Base-by-base conservation (phyloP, 1,284 basidiomycete species). In the Cutaneotrichosporon daszewskae region DNA sequence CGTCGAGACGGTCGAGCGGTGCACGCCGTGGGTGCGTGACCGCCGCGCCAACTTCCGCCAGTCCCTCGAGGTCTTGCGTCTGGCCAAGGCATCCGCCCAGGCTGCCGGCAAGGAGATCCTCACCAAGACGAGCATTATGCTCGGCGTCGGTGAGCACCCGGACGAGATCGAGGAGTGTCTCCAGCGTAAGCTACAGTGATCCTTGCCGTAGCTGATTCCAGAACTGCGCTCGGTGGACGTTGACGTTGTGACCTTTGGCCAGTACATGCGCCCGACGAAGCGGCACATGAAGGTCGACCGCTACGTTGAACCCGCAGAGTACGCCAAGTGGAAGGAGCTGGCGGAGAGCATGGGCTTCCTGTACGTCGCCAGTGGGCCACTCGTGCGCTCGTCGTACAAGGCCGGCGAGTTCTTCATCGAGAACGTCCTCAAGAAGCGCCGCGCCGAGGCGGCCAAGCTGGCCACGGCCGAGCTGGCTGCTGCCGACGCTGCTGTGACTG, bases 181-280 rank as follows among this genome's bases (percentile, higher is more conserved):
- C 5, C 78, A 79, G 75, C 86, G 91, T 88, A 49, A 58, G 76
- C 62, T 19, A n/a, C 3, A 25, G n/a, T 13, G 33, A 27, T 6
- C 16, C 4, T 13, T 11, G 1, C 16, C 14, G 7, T n/a, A 25
- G 20, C 44, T 45, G 19, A 38, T n/a, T 45, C 14, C 64, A 89
- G 94, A 94, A 56, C 78, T 98, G 4, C 83, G 94, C 32, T 84
- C 83, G 53, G 76, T 81, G 28, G 78, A 90, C 51, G 94, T 98
- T 26, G 92, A 98, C 64, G 94, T 99, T 9, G 92, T 99, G 24
- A 99, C 95, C 0, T 97, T 99, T 65, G 95, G 95, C 1, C 95
- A 99, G 74, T 99, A 99, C 73, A 98, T 99, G 95, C 84, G 95
- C 34, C 95, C 95, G 1, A 98, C 95, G 2, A 98, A 98, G 72